phyloP scores from a whole-genome alignment of 192 early-diverging fungal species.

The Backusella morwellensis region DNA sequence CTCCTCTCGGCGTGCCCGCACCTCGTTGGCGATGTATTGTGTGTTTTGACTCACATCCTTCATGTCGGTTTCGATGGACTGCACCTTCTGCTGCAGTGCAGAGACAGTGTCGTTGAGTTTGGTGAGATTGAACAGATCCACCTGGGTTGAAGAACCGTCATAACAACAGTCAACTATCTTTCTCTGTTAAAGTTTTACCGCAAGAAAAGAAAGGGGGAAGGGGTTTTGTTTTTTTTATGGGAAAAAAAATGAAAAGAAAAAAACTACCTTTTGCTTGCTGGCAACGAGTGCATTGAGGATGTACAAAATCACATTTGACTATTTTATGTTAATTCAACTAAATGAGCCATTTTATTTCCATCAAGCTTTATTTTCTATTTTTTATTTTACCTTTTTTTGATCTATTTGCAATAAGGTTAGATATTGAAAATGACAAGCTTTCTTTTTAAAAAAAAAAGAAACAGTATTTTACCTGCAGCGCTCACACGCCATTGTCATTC shows the following conservation, averaged over 20 bases:
- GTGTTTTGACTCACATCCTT: slow-evolving; percentile 15
- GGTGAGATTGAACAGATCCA: slow-evolving; percentile 33
- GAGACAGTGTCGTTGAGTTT: slow-evolving; percentile 25
- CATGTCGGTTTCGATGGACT: slow-evolving; percentile 16
- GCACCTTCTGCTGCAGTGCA: slow-evolving; percentile 12
- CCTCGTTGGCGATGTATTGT: slow-evolving; percentile 16
- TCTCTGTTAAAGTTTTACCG: background rate
- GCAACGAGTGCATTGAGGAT: slow-evolving; percentile 32
- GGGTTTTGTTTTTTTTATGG: background rate
- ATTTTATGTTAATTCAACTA: background rate
- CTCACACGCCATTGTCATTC: slow-evolving; percentile 42
- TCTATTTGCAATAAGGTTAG: slow-evolving; percentile 1
- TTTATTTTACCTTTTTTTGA: slow-evolving; percentile 28
- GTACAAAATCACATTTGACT: slow-evolving; percentile 40
- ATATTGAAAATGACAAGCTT: background rate
- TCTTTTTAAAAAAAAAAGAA: background rate
- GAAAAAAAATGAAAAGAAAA: background rate
- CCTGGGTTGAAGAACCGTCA: slow-evolving; percentile 27
- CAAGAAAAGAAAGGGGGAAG: background rate
- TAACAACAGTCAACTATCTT: slow-evolving; percentile 30
- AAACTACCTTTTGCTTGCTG: slow-evolving; percentile 18
- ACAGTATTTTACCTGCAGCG: slow-evolving; percentile 31
- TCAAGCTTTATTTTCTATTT: background rate
- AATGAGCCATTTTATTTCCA: background rate
- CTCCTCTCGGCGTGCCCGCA: background rate